These are phyloP conservation scores for Ploettnerulaceae sp. DNA, from an alignment of 2,329 filamentous ascomycete species.

Conservation along the genomic window DNA sequence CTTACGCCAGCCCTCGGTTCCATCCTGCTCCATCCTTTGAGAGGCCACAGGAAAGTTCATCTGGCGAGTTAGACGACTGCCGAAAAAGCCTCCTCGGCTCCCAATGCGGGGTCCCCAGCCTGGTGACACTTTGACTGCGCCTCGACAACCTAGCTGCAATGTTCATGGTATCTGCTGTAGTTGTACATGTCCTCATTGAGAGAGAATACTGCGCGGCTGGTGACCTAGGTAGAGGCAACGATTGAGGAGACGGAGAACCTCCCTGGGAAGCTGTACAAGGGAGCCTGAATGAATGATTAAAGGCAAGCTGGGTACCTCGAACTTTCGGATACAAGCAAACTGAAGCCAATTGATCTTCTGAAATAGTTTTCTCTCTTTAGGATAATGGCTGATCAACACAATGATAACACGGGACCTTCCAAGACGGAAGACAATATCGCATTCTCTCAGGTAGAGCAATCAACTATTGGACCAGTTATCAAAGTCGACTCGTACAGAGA, in stretches of 20 bases:
- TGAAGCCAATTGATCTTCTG: no score
- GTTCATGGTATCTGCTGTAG: no score
- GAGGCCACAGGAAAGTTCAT: no score
- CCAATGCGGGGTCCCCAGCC: neutral
- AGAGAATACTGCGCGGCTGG: neutral
- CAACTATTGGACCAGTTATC: constrained; percentile 10
- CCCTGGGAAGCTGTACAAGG: neutral
- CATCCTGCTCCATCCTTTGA: neutral
- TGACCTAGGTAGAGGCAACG: neutral
- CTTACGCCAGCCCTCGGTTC: no score
- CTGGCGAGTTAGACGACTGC: constrained; percentile 9
- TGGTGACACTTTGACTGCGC: neutral
- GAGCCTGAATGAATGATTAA: neutral
- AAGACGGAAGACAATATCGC: constrained; percentile 9
- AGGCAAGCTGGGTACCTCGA: neutral
- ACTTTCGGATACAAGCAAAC: no score
- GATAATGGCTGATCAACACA: no score
- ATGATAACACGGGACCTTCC: no score
- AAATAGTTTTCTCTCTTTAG: no score
- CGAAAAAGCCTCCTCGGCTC: neutral
- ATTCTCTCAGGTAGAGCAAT: constrained; percentile 14
- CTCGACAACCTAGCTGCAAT: neutral
- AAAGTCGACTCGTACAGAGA: constrained; percentile 26
- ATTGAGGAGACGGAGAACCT: neutral
- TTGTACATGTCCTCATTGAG: neutral